Base-by-base conservation (phyloP, 805 yeast species). In the Myxozyma geophila region DNA sequence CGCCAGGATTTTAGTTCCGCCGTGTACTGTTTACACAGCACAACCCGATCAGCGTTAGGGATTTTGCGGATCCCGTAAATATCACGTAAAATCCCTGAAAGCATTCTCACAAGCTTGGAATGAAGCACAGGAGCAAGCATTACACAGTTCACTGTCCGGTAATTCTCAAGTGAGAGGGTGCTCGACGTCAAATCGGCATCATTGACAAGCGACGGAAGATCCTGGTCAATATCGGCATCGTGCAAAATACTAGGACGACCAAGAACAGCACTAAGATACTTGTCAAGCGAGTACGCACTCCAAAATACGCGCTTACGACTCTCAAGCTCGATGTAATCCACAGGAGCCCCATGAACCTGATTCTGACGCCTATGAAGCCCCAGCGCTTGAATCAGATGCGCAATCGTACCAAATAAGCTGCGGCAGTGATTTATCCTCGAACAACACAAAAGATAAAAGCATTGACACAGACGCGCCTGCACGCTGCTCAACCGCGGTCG, bases 181-280 rank as follows among this genome's bases (percentile, higher is more conserved):
- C 33, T 39, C 8, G 46, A 35, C 2, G 60, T 35, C 40, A 64
- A 28, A 40, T 62, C 64, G 19, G 39, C 55, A 44, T 64, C 68
- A 39, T 64, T 62, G 19, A 62, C 66, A 1, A 64, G 40, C 10
- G 56, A 46, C 12, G 68, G 66, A 7, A 57, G 39, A 15, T 58
- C 64, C 52, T 62, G 63, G 21, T 81, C 81, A 50, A 84, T 80
- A 65, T 83, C 86, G 58, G 78, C 78, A 63, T 83, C 87, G 47
- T 80, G 78, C 21, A 85, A 73, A 0, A 82, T 78, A 33, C 81
- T 76, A 0, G 83, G 81, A 50, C 86, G 74, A 0, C 86, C 85
- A 23, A 84, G 70, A 13, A 83, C 78, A 12, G 81, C 74, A 2
- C 83, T 79, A 13, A 83, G 78, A 33, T 82, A 73, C 50, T 85